Percentiles rank a stretch among this genome's conserved stretches.
These are phyloP conservation scores for Scenedesmus sp. DNA, from an alignment of 163 green algal species.

Conservation along the genomic window DNA sequence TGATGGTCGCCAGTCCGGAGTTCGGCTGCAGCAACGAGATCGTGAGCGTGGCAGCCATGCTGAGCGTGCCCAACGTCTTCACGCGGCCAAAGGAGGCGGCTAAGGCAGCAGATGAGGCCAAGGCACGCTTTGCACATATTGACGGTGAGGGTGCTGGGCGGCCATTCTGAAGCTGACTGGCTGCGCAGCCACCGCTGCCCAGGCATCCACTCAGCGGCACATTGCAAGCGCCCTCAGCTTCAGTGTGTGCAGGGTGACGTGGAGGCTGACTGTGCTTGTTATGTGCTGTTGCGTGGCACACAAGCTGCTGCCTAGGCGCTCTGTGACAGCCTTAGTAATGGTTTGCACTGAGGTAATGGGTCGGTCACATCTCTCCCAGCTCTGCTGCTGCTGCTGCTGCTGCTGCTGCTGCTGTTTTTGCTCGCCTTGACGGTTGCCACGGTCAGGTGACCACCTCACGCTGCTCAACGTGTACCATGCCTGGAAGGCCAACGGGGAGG, in stretches of 20 bases:
- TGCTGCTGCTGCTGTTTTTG: background rate
- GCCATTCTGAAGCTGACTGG: background rate
- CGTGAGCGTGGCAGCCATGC: constrained; percentile 96
- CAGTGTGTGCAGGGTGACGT: too few species aligned
- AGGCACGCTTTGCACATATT: constrained; percentile 95
- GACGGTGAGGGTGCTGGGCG: constrained; percentile 76
- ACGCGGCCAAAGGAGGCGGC: constrained; percentile 90
- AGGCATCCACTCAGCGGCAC: too few species aligned
- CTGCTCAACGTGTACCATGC: constrained; percentile 99
- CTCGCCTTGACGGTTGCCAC: background rate
- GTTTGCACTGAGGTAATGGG: too few species aligned
- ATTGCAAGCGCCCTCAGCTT: too few species aligned
- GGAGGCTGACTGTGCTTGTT: too few species aligned
- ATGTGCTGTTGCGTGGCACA: too few species aligned
- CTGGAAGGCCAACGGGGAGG: constrained; percentile 93
- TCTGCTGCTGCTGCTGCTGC: too few species aligned
- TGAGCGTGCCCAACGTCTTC: constrained; percentile 96
- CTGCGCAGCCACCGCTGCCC: too few species aligned
- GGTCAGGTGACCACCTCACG: constrained; percentile 95
- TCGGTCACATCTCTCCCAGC: too few species aligned
- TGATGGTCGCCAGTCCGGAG: constrained; percentile 93
- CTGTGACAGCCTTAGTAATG: too few species aligned
- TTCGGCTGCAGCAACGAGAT: constrained; percentile 98
- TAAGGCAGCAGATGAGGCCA: constrained; percentile 96
- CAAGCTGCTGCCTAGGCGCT: too few species aligned